Evolutionary conservation across 176 grass and related monocot genomes (phyloP), one percentile per base, ranked within the genome.

Genomic region (Themeda triandra): DNA sequence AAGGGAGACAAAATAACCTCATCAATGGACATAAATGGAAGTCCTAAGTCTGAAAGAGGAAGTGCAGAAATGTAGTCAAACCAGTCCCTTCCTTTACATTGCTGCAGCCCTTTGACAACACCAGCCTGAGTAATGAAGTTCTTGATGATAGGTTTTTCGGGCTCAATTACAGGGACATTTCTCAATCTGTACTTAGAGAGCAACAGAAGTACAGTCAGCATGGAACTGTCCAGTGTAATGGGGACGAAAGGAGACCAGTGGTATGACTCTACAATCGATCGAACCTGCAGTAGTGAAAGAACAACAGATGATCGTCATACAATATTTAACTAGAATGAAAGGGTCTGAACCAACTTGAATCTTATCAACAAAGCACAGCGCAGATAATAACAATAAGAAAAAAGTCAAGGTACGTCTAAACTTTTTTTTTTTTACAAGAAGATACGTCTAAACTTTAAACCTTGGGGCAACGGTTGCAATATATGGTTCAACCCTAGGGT

Each of bases 31-130:
- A 94, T 94, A 70, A 94, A 98, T n/a, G 96, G 96, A 92, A 98
- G 96, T 33, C 96, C 96, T 56, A 98, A 87, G 35, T 98, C 91
- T 73, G 89, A 85, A 77, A 98, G 91, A 54, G 91, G 83, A 69
- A 91, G 83, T 62, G 87, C 77, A 8, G 93, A 83, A 41, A 98
- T 98, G 71, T 90, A 95, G 69, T 98, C 96, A 79, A 95, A 98
- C 96, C 96, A 98, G 80, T 96, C 96, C 86, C 96, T 95, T 79
- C 96, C 93, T 84, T 81, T 88, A 69, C 96, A 98, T 83, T 95
- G 78, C 78, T 88, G 85, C 40, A 98, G 96, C 56, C 96, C 93
- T 87, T 84, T 92, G 42, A 98, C 75, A 89, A 96, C 67, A 72
- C 87, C 88, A 42, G 87, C 86, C 64, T 98, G 96, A 70, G 93